Conservation (phyloP, 2,329 filamentous ascomycete species). For the Zymoseptoria pseudotritici region DNA sequence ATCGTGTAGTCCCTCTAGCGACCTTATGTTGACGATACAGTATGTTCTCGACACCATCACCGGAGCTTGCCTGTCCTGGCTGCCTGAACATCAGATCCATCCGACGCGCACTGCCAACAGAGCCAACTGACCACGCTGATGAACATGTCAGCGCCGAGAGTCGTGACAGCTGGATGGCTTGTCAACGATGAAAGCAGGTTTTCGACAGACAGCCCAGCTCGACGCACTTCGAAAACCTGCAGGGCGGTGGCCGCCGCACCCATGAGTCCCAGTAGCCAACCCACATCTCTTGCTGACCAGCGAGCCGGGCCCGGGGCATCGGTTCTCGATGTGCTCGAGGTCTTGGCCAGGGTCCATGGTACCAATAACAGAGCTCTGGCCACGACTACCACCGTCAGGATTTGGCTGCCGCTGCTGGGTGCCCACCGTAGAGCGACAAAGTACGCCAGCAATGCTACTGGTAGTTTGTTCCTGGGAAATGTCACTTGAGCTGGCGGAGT, state of each 20-base stretch:
- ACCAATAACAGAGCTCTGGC: conserved; percentile 18
- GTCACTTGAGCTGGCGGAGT: not conserved
- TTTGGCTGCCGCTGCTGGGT: conserved; percentile 5
- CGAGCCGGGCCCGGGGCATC: conserved; percentile 1
- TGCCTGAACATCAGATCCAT: not conserved
- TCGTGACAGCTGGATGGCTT: conserved; percentile 26
- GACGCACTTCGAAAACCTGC: conserved; percentile 1
- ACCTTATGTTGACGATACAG: too few species aligned
- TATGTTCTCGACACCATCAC: not conserved
- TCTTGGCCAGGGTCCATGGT: conserved; percentile 14
- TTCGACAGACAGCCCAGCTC: not conserved
- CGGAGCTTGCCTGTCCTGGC: not conserved
- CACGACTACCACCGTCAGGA: conserved; percentile 18
- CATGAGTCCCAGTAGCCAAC: conserved; percentile 2
- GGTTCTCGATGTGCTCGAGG: not conserved
- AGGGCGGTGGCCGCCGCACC: conserved; percentile 7
- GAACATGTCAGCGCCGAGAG: conserved; percentile 25
- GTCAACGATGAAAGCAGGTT: conserved; percentile 13
- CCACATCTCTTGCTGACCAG: conserved; percentile 4
- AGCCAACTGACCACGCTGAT: conserved; percentile 13
- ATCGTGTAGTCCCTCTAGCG: too few species aligned
- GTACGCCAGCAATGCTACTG: conserved; percentile 9
- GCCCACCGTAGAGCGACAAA: not conserved
- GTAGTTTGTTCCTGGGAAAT: not conserved
- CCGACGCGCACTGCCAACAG: not conserved